phyloP scores from a whole-genome alignment of 2,329 filamentous ascomycete species.

The Aspergillus clavatus region DNA sequence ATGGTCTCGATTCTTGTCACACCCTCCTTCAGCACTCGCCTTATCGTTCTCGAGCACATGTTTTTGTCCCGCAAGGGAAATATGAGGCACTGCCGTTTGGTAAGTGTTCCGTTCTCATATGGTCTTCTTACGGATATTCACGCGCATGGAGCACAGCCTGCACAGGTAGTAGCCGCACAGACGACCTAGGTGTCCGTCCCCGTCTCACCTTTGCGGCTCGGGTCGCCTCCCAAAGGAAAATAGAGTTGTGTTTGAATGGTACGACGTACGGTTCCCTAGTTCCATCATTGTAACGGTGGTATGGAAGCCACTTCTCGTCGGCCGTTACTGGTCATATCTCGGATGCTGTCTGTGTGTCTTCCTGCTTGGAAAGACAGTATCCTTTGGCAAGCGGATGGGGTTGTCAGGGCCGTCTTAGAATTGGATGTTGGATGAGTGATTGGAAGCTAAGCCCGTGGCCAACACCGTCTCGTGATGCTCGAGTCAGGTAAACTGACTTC shows the following conservation, averaged over 20 bases:
- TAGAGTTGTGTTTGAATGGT: background rate
- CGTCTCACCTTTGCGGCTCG: background rate
- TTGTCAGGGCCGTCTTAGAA: background rate
- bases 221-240: background rate
- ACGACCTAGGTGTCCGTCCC: background rate
- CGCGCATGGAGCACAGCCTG: background rate
- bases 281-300: background rate
- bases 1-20: conserved; percentile 5
- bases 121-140: background rate
- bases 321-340: background rate
- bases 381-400: background rate
- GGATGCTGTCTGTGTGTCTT: background rate
- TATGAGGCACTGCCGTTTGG: background rate
- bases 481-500: background rate
- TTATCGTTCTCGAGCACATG: background rate
- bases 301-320: background rate
- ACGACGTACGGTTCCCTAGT: background rate
- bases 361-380: background rate
- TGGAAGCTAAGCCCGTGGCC: background rate
- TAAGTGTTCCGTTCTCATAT: background rate
- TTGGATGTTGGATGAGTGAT: background rate
- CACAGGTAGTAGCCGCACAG: too few relatives aligned
- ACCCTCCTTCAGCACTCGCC: background rate
- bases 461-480: background rate
- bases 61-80: background rate